Conservation (phyloP, 805 yeast species). For the Wickerhamomyces bisporus region DNA sequence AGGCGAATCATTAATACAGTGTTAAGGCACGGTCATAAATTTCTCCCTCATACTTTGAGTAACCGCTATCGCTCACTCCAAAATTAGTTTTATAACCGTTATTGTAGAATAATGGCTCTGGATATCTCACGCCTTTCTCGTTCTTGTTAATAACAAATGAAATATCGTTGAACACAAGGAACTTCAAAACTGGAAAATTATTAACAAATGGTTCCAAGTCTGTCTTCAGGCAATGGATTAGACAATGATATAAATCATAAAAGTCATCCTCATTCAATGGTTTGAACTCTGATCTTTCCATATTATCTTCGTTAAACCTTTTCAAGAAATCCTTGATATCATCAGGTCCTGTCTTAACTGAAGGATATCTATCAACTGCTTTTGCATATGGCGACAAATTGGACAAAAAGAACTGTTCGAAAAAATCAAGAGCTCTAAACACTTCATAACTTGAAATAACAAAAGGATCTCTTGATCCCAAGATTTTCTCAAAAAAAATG, state of each 20-base stretch:
- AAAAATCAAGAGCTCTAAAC: constrained; percentile 30
- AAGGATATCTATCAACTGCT: constrained; percentile 38
- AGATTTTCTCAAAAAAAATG: constrained; percentile 30
- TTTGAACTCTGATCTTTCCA: constrained; percentile 17
- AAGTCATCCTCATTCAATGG: constrained; percentile 29
- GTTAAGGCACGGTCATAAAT: not conserved
- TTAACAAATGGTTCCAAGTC: constrained; percentile 31
- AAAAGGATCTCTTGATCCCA: constrained; percentile 26
- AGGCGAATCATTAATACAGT: not conserved
- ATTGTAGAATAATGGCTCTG: constrained; percentile 33
- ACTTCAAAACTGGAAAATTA: constrained; percentile 29
- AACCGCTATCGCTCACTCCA: not conserved
- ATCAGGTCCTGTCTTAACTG: constrained; percentile 38
- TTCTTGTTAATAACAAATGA: constrained; percentile 29
- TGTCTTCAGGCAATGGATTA: constrained; percentile 32
- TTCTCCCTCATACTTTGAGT: not conserved
- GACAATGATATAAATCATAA: constrained; percentile 29
- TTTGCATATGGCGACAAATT: constrained; percentile 37
- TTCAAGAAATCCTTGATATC: constrained; percentile 25
- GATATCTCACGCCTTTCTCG: constrained; percentile 15
- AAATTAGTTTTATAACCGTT: constrained; percentile 28
- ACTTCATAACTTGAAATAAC: constrained; percentile 24
- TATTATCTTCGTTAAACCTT: constrained; percentile 22
- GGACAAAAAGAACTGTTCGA: constrained; percentile 29
- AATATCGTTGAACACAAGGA: constrained; percentile 34